Percentiles rank a stretch among this genome's conserved stretches.
These are phyloP conservation scores for Epichloe amarillans DNA, from an alignment of 2,329 filamentous ascomycete genomes.

Conservation along the genomic window DNA sequence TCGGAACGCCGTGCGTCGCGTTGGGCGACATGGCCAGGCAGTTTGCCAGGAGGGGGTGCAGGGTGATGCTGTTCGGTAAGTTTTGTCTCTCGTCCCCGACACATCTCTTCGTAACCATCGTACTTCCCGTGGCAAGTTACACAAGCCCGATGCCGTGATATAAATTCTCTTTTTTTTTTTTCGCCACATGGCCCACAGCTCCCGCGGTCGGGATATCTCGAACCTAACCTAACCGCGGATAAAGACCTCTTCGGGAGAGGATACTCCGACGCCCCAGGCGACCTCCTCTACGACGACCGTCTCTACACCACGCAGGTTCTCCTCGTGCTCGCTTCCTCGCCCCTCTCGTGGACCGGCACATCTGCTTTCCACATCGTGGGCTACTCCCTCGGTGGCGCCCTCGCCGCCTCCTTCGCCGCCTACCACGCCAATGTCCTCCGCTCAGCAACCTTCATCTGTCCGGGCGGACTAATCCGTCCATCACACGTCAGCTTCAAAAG, in stretches of 20 bases:
- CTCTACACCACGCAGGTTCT: conserved; percentile 64
- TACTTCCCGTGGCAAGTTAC: no score
- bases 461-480: conserved; percentile 53
- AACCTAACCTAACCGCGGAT: background rate
- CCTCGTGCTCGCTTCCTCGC: conserved; percentile 55
- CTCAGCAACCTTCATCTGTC: conserved; percentile 52
- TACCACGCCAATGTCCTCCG: conserved; percentile 53
- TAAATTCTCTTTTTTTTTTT: no score
- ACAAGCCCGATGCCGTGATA: no score
- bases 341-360: conserved; percentile 50
- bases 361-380: conserved; percentile 54
- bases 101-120: conserved; percentile 44
- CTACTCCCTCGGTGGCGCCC: conserved; percentile 72
- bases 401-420: conserved; percentile 59
- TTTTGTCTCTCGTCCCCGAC: conserved; percentile 31
- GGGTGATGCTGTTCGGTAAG: conserved; percentile 67
- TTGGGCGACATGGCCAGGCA: conserved; percentile 52
- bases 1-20: conserved; percentile 63
- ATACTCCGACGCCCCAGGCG: conserved; percentile 49
- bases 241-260: conserved; percentile 58
- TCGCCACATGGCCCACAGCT: no score
- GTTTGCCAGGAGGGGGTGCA: conserved; percentile 51
- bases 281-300: conserved; percentile 57
- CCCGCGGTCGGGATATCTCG: no score
- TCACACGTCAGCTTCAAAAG: conserved; percentile 47